Conservation (phyloP, 306 rosid genomes). For the Vigna mungo region DNA sequence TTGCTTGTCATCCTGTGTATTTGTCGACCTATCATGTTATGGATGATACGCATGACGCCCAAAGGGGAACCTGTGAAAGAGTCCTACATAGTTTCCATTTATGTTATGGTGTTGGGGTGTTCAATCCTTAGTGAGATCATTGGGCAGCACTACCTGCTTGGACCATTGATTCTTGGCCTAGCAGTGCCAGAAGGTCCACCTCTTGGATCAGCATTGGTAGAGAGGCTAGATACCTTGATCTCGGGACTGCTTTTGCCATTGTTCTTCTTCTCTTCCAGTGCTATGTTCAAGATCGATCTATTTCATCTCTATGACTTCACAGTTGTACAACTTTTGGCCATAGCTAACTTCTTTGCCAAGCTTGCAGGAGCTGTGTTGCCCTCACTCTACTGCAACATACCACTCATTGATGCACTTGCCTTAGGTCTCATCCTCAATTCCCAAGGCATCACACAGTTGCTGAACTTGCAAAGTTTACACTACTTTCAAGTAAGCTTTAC, state of each 20-base stretch:
- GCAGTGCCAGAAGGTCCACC: constrained; percentile 75
- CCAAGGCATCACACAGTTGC: constrained; percentile 62
- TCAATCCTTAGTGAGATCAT: constrained; percentile 48
- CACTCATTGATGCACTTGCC: constrained; percentile 48
- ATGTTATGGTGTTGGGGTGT: constrained; percentile 54
- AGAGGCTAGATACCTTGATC: constrained; percentile 52
- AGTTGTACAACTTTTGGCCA: constrained; percentile 42
- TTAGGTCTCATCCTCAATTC: constrained; percentile 64
- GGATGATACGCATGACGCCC: constrained; percentile 8
- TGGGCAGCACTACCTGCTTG: constrained; percentile 55
- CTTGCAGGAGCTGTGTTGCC: constrained; percentile 63
- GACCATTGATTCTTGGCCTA: constrained; percentile 63
- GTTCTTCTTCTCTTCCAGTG: constrained; percentile 52
- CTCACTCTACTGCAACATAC: constrained; percentile 47
- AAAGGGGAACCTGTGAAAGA: background rate
- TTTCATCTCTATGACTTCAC: constrained; percentile 2
- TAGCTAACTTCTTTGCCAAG: constrained; percentile 52
- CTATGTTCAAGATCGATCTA: background rate
- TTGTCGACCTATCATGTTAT: constrained; percentile 42
- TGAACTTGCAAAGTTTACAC: constrained; percentile 41
- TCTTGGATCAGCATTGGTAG: constrained; percentile 61
- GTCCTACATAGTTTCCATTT: constrained; percentile 28
- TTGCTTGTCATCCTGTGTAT: constrained; percentile 9
- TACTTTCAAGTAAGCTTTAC: constrained; percentile 42
- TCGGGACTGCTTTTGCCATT: constrained; percentile 53